Evolutionary conservation across 2,329 filamentous ascomycete genomes (phyloP), one percentile per base, ranked within the genome.

Genomic region (Hymenoscyphus scutula): DNA sequence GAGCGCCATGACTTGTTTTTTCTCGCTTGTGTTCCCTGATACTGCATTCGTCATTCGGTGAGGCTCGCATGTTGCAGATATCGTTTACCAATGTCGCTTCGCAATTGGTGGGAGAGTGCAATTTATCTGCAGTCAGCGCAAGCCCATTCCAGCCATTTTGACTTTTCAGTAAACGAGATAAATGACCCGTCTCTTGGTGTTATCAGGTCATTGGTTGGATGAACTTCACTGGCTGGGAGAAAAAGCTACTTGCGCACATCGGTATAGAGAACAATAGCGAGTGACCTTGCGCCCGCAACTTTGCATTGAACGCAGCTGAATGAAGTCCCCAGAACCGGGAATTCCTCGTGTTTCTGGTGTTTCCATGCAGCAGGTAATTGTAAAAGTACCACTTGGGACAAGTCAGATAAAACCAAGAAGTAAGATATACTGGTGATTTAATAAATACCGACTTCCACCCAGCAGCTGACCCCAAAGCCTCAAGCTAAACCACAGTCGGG

Each of bases 111-210:
- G 59, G 25, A 48, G 32, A n/a, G n/a, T n/a, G n/a, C n/a, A n/a
- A n/a, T n/a, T n/a, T n/a, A n/a, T 7, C 37, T 61, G 59, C 59
- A 56, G 59, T 61, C 48, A 60, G 58, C 58, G 29, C 38, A 29
- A 32, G 23, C 37, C 38, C 34, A n/a, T 23, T 23, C 29, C 37
- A 37, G 13, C 37, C 19, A 29, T 29, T 29, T 29, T 6, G 27
- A 29, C 27, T 29, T 23, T n/a, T 19, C 15, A 27, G 19, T 56
- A 32, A 27, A 34, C 11, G 13, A 34, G 32, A 2, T 32, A 6
- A 6, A n/a, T 32, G 53, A 17, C 10, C 32, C 32, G 17, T 30
- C 27, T 29, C 27, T 29, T 3, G 6, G 27, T 29, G 6, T 6
- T 29, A 17, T 48, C 15, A 19, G 13, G n/a, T 11, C n/a, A 34